These are phyloP conservation scores for Dendrobium chrysotoxum DNA, from an alignment of 106 monocot genomes.

Conservation along the genomic window DNA sequence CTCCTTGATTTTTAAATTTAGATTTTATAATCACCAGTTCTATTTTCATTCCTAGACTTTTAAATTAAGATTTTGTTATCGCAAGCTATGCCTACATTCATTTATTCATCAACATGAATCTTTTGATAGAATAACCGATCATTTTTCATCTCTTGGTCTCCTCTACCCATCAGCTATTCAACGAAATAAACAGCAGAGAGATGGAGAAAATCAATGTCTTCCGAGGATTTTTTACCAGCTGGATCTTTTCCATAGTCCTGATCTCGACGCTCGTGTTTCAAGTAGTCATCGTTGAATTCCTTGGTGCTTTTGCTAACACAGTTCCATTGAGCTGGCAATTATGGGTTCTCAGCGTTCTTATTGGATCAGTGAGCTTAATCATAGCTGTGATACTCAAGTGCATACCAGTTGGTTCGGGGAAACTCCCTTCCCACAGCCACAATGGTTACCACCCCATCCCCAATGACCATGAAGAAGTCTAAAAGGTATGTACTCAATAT, in stretches of 20 bases:
- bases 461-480: slow-evolving; percentile 55
- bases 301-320: slow-evolving; percentile 76
- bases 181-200: slow-evolving; percentile 91
- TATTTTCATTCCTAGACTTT: too few relatives aligned
- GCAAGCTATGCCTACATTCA: too few relatives aligned
- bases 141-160: too few relatives aligned
- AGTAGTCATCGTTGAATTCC: slow-evolving; percentile 68
- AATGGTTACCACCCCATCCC: slow-evolving; percentile 61
- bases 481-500: not conserved
- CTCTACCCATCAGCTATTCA: slow-evolving; percentile 55
- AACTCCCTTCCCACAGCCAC: slow-evolving; percentile 5
- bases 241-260: slow-evolving; percentile 60
- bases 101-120: too few relatives aligned
- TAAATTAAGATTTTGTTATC: too few relatives aligned
- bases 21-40: too few relatives aligned
- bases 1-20: too few relatives aligned
- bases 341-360: slow-evolving; percentile 59
- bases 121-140: too few relatives aligned
- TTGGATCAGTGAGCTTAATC: slow-evolving; percentile 68
- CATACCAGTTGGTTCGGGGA: slow-evolving; percentile 47
- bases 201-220: slow-evolving; percentile 90
- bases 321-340: slow-evolving; percentile 62
- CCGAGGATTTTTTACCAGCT: slow-evolving; percentile 58
- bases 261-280: slow-evolving; percentile 61
- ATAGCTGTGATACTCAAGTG: slow-evolving; percentile 55